These are phyloP conservation scores for Solanum peruvianum DNA, from an alignment of 257 asterid species.

Conservation along the genomic window DNA sequence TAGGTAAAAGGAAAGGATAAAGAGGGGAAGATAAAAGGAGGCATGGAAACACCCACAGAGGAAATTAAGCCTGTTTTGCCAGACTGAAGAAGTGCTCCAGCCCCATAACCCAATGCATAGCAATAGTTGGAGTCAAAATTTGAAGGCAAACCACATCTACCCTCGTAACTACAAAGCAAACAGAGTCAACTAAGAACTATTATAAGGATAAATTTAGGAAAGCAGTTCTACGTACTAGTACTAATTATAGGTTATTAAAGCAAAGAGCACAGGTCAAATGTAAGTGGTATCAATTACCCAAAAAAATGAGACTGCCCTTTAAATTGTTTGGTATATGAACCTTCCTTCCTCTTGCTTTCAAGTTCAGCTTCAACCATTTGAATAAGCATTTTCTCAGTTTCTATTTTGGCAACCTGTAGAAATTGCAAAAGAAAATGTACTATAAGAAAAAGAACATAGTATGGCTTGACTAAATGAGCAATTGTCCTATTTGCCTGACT, in stretches of 20 bases:
- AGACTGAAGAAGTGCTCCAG: slow-evolving; percentile 71
- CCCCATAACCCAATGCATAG: slow-evolving; percentile 68
- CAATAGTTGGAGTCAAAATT: slow-evolving; percentile 88
- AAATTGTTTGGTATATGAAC: slow-evolving; percentile 51
- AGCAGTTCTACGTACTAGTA: neutral
- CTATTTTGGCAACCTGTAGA: slow-evolving; percentile 88
- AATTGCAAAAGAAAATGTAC: neutral
- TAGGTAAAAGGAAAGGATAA: neutral
- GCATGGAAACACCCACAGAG: slow-evolving; percentile 24
- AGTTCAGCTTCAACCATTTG: slow-evolving; percentile 98
- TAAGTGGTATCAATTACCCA: slow-evolving; percentile 35
- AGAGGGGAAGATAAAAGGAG: neutral
- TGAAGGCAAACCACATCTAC: slow-evolving; percentile 96
- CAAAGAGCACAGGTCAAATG: neutral
- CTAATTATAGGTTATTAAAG: neutral
- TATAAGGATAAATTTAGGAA: neutral
- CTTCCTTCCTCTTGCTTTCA: slow-evolving; percentile 49
- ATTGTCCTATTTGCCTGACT: neutral
- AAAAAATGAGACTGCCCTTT: slow-evolving; percentile 93
- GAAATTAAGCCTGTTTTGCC: slow-evolving; percentile 85
- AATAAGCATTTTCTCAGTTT: slow-evolving; percentile 92
- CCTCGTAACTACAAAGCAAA: slow-evolving; percentile 53
- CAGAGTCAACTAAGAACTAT: neutral
- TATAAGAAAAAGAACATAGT: neutral
- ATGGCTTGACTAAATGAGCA: neutral